Base-by-base conservation (phyloP, 192 early-diverging fungal species). In the Backusella westeae region DNA sequence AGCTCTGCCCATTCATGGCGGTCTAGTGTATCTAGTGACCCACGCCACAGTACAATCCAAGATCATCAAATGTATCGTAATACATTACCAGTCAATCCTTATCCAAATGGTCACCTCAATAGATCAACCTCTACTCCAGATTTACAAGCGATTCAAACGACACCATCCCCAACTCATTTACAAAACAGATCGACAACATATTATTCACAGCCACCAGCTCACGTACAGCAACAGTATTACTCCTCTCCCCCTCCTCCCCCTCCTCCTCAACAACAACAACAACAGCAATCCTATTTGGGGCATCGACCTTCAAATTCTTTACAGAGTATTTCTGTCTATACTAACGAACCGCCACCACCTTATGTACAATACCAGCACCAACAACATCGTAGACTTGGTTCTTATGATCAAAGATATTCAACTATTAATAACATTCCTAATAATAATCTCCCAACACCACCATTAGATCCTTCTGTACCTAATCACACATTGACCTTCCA, bases 401-500 rank as follows among this genome's bases (percentile, higher is more conserved):
- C 68, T 1, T n/a, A 69, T 23, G 68, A 69, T 10, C 21, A 21
- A 23, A 69, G 34, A 41, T 36, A 34, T 49, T 49, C 46, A 49
- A n/a, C 46, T n/a, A n/a, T 49, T 19, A 49, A 19, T 49, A 44
- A 44, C 14, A 44, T 0, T 2, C 66, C 6, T 32, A 56, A 26
- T 56, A 26, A 26, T 29, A 63, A 23, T 29, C 21, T 36, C 8
- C 32, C 35, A 8, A 34, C 67, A 17, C 68, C 21, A 41, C 17
- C 21, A 41, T 39, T 23, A 10, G 68, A 69, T 38, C 21, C 68
- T 1, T 36, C 34, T 39, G 35, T 69, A 41, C 68, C 68, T 1
- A 69, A 23, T 4, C 68, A 38, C n/a, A 69, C 68, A 69, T 38
- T 69, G 19, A 69, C n/a, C 2, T 69, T 69, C 21, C 38, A n/a